These are phyloP conservation scores for Dothidotthia symphoricarpi DNA, from an alignment of 2,329 filamentous ascomycete genomes.

Conservation along the genomic window DNA sequence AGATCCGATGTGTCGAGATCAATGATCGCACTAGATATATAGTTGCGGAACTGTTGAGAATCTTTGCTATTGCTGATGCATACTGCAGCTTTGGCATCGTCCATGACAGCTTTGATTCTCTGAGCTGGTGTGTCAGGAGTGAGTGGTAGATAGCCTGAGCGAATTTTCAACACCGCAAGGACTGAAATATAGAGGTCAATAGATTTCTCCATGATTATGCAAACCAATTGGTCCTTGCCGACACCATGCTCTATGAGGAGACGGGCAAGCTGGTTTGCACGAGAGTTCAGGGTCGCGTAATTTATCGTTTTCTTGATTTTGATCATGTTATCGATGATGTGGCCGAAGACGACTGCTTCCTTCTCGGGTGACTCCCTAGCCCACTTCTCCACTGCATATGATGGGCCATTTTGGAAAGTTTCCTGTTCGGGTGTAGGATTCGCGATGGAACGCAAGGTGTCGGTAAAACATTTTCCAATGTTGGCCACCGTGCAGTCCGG, in stretches of 20 bases:
- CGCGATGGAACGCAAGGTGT: constrained; percentile 40
- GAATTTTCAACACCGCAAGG: constrained; percentile 70
- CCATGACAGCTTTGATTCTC: constrained; percentile 61
- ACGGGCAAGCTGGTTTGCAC: constrained; percentile 64
- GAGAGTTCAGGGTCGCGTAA: constrained; percentile 63
- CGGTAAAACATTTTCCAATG: constrained; percentile 20
- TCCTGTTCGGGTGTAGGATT: constrained; percentile 39
- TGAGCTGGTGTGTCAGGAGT: constrained; percentile 67
- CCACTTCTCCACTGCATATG: constrained; percentile 54
- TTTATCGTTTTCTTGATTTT: constrained; percentile 51
- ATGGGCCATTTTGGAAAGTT: constrained; percentile 26
- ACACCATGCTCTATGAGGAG: constrained; percentile 52
- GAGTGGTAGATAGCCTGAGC: constrained; percentile 77
- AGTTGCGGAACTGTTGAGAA: constrained; percentile 7
- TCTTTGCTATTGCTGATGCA: constrained; percentile 44
- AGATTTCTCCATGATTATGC: constrained; percentile 76
- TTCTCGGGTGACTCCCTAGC: constrained; percentile 52
- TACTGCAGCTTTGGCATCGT: constrained; percentile 56
- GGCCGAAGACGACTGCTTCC: constrained; percentile 64
- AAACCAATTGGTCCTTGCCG: constrained; percentile 59
- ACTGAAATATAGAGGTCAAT: constrained; percentile 70
- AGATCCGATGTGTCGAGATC: constrained; percentile 36
- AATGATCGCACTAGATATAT: constrained; percentile 16
- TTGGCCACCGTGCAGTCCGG: constrained; percentile 36
- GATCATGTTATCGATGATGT: constrained; percentile 42